Base-by-base conservation (phyloP, 257 asterid species). In the Verbena officinalis region DNA sequence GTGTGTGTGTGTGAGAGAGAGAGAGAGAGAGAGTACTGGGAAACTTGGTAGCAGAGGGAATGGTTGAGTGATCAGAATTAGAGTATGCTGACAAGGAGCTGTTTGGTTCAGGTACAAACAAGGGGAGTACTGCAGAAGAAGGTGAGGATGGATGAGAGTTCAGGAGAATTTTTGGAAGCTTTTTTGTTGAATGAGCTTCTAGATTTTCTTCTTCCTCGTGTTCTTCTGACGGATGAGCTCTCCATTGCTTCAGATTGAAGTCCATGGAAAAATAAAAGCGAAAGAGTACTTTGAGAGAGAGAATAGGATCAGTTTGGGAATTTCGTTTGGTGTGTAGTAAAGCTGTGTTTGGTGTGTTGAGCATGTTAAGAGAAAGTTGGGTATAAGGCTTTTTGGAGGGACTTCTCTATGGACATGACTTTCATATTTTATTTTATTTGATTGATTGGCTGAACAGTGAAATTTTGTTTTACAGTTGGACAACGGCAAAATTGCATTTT, bases 161-260 rank as follows among this genome's bases (percentile, higher is more conserved):
- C 56, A 75, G 77, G 70, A 42, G 64, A 64, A 74, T 77, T 80
- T 77, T 79, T 31, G 86, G 85, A 59, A 73, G 66, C 76, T 82
- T 84, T n/a, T n/a, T n/a, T 57, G 83, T n/a, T 0, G 64, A 38
- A 19, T 36, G 17, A 21, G 27, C 42, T 30, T 56, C 17, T 8
- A 22, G 52, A 55, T 75, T 50, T 50, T 75, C 56, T 27, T 76
- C 69, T 23, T 36, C 9, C 20, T 0, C 53, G 22, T 51, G 20
- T 44, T 62, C 43, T 15, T 77, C 88, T 60, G 68, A 69, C 40
- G 64, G 74, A 45, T 60, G 72, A 39, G 75, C 69, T 75, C 88
- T 78, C 94, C 94, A 84, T 83, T 86, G 93, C 83, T 86, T 91
- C 84, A 78, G 72, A 73, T 80, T 75, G 73, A 91, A 86, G 78